Evolutionary conservation across 2,329 filamentous ascomycete genomes (phyloP).

Genomic region (Penicillium sp.): DNA sequence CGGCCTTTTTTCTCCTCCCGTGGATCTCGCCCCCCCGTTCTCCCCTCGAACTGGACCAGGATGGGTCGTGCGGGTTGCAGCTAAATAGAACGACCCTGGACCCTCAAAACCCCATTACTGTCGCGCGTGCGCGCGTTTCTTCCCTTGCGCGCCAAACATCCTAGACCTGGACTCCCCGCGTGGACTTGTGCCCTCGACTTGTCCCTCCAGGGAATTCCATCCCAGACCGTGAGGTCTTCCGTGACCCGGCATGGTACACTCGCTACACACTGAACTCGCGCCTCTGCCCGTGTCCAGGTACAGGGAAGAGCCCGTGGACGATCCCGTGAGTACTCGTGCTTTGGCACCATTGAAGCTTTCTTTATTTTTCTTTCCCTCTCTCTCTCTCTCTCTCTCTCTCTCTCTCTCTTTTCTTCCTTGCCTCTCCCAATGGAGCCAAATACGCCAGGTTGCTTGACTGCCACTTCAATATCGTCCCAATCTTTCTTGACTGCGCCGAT

Average conservation of each 20-base stretch:
- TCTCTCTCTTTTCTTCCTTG: background rate
- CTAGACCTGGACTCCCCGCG: constrained; percentile 15
- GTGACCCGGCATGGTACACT: constrained; percentile 47
- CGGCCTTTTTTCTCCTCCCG: constrained; percentile 4
- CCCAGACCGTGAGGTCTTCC: constrained; percentile 29
- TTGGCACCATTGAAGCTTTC: constrained; percentile 1
- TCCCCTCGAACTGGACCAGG: constrained; percentile 4
- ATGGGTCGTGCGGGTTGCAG: constrained; percentile 32
- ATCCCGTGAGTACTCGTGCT: constrained; percentile 45
- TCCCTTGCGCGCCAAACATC: constrained; percentile 17
- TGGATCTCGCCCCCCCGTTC: constrained; percentile 5
- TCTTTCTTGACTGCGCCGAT: no score
- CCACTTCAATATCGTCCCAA: no score
- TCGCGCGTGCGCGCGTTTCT: constrained; percentile 26
- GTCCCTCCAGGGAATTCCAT: constrained; percentile 13
- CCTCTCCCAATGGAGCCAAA: no score
- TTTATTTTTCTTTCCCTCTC: constrained; percentile 10
- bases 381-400: background rate
- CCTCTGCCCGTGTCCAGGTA: constrained; percentile 41
- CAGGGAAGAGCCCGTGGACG: constrained; percentile 49
- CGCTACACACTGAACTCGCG: constrained; percentile 44
- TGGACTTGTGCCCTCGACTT: constrained; percentile 6
- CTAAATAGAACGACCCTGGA: constrained; percentile 44
- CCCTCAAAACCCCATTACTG: constrained; percentile 33
- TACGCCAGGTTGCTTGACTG: no score